These are phyloP conservation scores for Sequoiadendron giganteum DNA, from an alignment of 75 land plant species.

Conservation along the genomic window DNA sequence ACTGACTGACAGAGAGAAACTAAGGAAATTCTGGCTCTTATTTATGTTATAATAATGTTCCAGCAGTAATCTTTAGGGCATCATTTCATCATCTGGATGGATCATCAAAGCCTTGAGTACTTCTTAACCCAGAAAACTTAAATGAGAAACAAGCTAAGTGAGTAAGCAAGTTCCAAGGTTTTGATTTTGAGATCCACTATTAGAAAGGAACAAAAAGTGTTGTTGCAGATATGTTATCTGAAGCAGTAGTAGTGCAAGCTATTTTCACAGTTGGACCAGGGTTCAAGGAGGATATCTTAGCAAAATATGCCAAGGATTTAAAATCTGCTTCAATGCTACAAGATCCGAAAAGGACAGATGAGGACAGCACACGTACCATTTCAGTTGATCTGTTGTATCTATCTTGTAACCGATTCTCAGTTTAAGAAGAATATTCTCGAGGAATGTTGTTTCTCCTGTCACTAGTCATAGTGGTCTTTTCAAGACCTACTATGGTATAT, in stretches of 20 bases:
- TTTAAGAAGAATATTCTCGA: background rate
- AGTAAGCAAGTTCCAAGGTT: no score
- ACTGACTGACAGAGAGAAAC: no score
- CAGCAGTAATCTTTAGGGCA: background rate
- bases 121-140: background rate
- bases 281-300: background rate
- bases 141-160: no score
- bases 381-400: background rate
- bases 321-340: no score
- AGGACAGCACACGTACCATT: background rate
- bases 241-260: background rate
- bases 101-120: background rate
- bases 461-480: background rate
- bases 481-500: no score
- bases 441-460: no score
- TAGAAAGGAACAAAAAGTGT: no score
- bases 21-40: background rate
- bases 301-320: background rate
- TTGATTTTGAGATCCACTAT: no score
- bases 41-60: background rate
- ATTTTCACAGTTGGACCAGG: background rate
- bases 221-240: no score
- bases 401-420: background rate
- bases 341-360: background rate
- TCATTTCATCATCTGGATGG: background rate